Evolutionary conservation across 2,329 filamentous ascomycete species (phyloP), one percentile per base, ranked within the genome.

Genomic region (Ceratocystis smalleyi): DNA sequence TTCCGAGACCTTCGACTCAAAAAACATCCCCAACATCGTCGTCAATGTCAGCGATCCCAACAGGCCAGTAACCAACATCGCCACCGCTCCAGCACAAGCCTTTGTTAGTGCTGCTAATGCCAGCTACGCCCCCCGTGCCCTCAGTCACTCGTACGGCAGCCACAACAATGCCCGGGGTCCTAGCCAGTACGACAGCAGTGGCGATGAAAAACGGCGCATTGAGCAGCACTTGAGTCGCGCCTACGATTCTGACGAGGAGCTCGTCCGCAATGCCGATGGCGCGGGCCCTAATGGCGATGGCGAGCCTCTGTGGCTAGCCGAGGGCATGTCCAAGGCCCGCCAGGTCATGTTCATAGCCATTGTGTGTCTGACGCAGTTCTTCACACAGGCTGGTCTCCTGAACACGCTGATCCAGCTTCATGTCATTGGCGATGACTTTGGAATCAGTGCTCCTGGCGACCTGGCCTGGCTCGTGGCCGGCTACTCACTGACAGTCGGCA

Each of bases 391-490:
- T 19, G 72, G 69, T 6, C 72, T 68, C 62, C 68, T 73, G 64
- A 69, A 69, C 43, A 72, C 71, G 0, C 71, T 84, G 35, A 74
- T 79, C 6, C 77, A 80, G 7, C 72, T 81, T 0, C 73, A 72
- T 61, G 74, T 77, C 43, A 66, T 66, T 22, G 65, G 65, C 27
- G n/a, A 59, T 30, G 27, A 49, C 43, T 82, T 83, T 67, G 72
- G 73, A 17, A 71, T 78, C 57, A 73, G 69, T 2, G 74, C 76
- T 1, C 71, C 73, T 0, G 77, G 76, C 7, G 71, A 77, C n/a
- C 72, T 83, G 15, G 77, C 76, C 59, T 85, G 83, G 81, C 77
- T 80, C 59, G 75, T 81, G 10, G 81, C 81, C 0, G 81, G 80
- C 1, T 86, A 83, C 69, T 77, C 75, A 8, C 71, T 85, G 68